These are phyloP conservation scores for Naganishia vaughanmartiniae DNA, from an alignment of 768 basidiomycete species.

Conservation along the genomic window DNA sequence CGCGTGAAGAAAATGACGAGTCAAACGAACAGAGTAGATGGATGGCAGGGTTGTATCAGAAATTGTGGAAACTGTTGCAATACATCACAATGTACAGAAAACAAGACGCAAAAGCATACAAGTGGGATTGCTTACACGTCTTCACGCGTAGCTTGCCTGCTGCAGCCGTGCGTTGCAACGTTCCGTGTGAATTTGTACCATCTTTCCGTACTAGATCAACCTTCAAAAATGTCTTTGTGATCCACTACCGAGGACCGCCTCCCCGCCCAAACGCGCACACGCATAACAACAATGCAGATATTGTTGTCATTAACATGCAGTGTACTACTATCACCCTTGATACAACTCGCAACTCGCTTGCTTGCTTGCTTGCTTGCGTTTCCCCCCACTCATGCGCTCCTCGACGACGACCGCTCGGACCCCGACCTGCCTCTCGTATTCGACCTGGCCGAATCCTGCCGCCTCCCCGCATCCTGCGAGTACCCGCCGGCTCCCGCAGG, in stretches of 20 bases:
- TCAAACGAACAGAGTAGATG: too few species aligned
- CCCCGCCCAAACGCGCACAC: too few species aligned
- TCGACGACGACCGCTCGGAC: not conserved
- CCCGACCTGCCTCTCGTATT: not conserved
- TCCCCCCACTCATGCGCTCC: not conserved
- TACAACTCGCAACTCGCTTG: not conserved
- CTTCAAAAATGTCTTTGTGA: too few species aligned
- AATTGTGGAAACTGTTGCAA: too few species aligned
- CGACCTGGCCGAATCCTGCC: not conserved
- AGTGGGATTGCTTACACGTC: too few species aligned
- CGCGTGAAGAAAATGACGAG: not conserved
- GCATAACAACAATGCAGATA: not conserved
- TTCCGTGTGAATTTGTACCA: too few species aligned
- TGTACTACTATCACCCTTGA: not conserved
- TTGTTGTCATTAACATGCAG: not conserved
- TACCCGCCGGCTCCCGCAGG: not conserved
- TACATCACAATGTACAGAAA: too few species aligned
- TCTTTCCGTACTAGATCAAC: too few species aligned
- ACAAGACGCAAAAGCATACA: too few species aligned
- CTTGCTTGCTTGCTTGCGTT: not conserved
- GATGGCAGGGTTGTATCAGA: not conserved
- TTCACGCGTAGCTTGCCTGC: too few species aligned
- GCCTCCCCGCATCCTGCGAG: not conserved
- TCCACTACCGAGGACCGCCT: too few species aligned
- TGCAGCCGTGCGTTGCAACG: too few species aligned